These are phyloP conservation scores for Malassezia sp. DNA, from an alignment of 1,284 basidiomycete species.

Conservation along the genomic window DNA sequence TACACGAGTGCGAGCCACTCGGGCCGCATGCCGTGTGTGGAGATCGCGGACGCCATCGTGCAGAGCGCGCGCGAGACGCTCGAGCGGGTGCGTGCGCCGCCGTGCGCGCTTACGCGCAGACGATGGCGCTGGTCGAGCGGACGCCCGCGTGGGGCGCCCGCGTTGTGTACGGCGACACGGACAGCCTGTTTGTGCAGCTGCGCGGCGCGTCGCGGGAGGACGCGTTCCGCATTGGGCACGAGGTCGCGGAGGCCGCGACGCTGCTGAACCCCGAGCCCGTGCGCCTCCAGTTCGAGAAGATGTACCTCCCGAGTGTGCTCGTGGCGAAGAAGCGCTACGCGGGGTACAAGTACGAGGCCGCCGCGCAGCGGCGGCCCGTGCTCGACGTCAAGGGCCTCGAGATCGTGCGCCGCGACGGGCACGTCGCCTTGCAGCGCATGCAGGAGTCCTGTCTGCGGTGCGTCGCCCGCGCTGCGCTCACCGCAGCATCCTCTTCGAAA, in stretches of 20 bases:
- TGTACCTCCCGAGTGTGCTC: constrained; percentile 83
- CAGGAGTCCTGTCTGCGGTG: constrained; percentile 40
- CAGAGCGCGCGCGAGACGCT: constrained; percentile 89
- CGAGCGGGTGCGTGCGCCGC: too few relatives aligned
- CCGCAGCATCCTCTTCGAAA: constrained; percentile 71
- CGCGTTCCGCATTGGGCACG: constrained; percentile 80
- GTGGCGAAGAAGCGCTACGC: constrained; percentile 96
- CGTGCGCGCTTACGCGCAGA: too few relatives aligned
- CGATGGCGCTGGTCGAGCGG: constrained; percentile 62
- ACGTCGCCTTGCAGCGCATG: constrained; percentile 40
- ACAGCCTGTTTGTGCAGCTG: constrained; percentile 83
- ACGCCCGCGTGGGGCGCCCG: constrained; percentile 74
- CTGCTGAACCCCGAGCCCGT: constrained; percentile 75
- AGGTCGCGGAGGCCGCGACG: constrained; percentile 80
- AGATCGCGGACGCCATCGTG: constrained; percentile 94
- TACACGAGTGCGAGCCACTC: constrained; percentile 88
- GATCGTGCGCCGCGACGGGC: constrained; percentile 71
- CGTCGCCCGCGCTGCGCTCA: too few relatives aligned
- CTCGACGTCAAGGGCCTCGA: constrained; percentile 99
- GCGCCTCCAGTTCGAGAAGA: constrained; percentile 96
- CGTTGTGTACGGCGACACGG: constrained; percentile 97
- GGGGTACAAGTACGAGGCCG: constrained; percentile 81
- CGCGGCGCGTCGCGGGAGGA: constrained; percentile 80
- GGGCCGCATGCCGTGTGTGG: constrained; percentile 93
- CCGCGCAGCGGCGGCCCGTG: constrained; percentile 63